Base-by-base conservation (phyloP, 345 rosid genomes). In the Bruguiera sexangula region DNA sequence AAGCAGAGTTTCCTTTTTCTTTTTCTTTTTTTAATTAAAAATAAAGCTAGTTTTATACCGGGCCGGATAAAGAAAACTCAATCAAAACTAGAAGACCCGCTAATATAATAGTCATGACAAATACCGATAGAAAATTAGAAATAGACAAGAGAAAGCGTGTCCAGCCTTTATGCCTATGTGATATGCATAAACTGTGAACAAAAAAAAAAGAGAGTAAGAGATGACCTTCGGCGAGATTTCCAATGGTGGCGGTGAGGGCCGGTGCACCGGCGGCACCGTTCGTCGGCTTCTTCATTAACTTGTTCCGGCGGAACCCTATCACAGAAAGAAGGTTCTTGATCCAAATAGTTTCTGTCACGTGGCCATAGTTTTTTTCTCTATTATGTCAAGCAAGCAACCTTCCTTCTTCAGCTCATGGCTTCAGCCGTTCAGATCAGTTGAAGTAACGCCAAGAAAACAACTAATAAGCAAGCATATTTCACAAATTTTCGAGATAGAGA, bases 261-360 rank as follows among this genome's bases (percentile, higher is more conserved):
- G 82, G n/a, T 24, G 80, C 46, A 60, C 61, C 83, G 67, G 77
- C 88, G 43, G 80, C 79, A 31, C 74, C 77, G 79, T 24, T 76
- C 2, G 81, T 74, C 73, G 84, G 79, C 39, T 71, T 63, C 81
- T 83, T 85, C 90, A 85, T 82, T 68, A 36, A 11, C 29, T 27
- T 22, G 11, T 8, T 10, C 31, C 60, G 31, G 18, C 18, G 30
- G 29, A 24, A 13, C 60, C 26, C 60, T 21, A 8, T 8, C 59
- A 55, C 22, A 9, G 50, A 43, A 43, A 43, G 50, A 13, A 43
- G 3, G 50, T 43, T 13, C 50, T 43, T 43, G 50, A 43, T 13
- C 50, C 50, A 43, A 43, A 43, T 13, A 11, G 50, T 43, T 13
- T 43, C 18, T 43, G 50, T 43, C 50, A 3, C 18, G 5, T 2